phyloP scores from a whole-genome alignment of 1,284 basidiomycete genomes.

The Ustilago xerochloae region DNA sequence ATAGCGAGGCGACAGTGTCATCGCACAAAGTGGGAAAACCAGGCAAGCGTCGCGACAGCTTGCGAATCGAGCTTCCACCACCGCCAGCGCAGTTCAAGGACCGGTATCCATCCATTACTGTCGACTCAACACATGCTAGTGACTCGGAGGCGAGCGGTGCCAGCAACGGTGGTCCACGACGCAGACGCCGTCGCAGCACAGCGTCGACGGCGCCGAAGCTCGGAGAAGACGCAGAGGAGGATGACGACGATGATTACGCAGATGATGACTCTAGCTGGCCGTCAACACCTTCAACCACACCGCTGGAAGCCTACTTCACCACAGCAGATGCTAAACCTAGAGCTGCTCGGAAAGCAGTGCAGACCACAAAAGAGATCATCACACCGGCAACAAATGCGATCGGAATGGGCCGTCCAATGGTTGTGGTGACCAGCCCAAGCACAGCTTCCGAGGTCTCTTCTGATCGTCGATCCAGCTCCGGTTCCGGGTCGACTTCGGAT shows the following conservation, averaged over 20 bases:
- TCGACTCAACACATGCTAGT: slow-evolving; percentile 38
- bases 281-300: slow-evolving; percentile 44
- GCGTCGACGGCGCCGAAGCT: slow-evolving; percentile 22
- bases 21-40: slow-evolving; percentile 1
- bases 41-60: slow-evolving; percentile 23
- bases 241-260: slow-evolving; percentile 28
- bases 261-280: slow-evolving; percentile 54
- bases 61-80: slow-evolving; percentile 46
- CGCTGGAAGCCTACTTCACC: slow-evolving; percentile 41
- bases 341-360: slow-evolving; percentile 6
- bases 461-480: slow-evolving; percentile 32
- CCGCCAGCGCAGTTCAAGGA: slow-evolving; percentile 38
- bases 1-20: slow-evolving; percentile 7
- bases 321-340: slow-evolving; percentile 5
- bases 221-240: slow-evolving; percentile 14
- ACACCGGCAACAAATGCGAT: slow-evolving; percentile 11
- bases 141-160: slow-evolving; percentile 31
- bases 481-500: slow-evolving; percentile 29
- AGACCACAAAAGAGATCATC: slow-evolving; percentile 41
- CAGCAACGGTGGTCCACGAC: background rate
- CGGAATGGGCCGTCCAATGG: slow-evolving; percentile 43
- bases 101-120: slow-evolving; percentile 34
- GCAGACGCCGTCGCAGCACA: slow-evolving; percentile 26
- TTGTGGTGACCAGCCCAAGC: slow-evolving; percentile 45
- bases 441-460: slow-evolving; percentile 44